These are phyloP conservation scores for Lyophyllum atratum DNA, from an alignment of 768 basidiomycete species.

Conservation along the genomic window DNA sequence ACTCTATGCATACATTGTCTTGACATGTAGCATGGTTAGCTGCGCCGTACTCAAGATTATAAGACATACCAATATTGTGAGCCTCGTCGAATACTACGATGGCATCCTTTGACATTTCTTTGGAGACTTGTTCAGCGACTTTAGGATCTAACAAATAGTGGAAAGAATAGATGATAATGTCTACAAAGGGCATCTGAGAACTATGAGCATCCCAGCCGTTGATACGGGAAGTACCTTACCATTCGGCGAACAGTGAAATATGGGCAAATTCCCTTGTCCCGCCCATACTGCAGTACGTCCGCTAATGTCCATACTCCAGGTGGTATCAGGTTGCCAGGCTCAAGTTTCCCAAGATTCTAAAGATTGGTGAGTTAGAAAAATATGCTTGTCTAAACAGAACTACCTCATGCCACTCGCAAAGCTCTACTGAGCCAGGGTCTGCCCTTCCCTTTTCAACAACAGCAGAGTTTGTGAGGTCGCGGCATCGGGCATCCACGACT, in stretches of 20 bases:
- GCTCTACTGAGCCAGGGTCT: slow-evolving; percentile 86
- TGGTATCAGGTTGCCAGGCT: slow-evolving; percentile 81
- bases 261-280: slow-evolving; percentile 84
- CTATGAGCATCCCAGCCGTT: slow-evolving; percentile 6
- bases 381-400: slow-evolving; percentile 16
- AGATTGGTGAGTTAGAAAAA: slow-evolving; percentile 7
- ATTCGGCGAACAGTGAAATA: slow-evolving; percentile 96
- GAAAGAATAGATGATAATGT: slow-evolving; percentile 98
- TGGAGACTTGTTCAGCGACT: slow-evolving; percentile 98
- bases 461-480: slow-evolving; percentile 88
- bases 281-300: slow-evolving; percentile 87
- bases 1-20: slow-evolving; percentile 99
- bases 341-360: slow-evolving; percentile 81
- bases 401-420: slow-evolving; percentile 97
- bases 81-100: slow-evolving; percentile 99
- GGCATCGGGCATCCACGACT: slow-evolving; percentile 94
- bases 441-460: slow-evolving; percentile 81
- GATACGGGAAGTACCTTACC: slow-evolving; percentile 47
- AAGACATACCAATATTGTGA: slow-evolving; percentile 86
- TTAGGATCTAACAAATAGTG: slow-evolving; percentile 99
- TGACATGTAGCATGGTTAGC: slow-evolving; percentile 24
- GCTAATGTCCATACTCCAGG: slow-evolving; percentile 93
- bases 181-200: slow-evolving; percentile 87
- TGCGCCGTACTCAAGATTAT: not conserved
- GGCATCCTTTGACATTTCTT: slow-evolving; percentile 95